Evolutionary conservation across 1,139 yeast genomes (phyloP).

Genomic region (Pneumocystis murina): DNA sequence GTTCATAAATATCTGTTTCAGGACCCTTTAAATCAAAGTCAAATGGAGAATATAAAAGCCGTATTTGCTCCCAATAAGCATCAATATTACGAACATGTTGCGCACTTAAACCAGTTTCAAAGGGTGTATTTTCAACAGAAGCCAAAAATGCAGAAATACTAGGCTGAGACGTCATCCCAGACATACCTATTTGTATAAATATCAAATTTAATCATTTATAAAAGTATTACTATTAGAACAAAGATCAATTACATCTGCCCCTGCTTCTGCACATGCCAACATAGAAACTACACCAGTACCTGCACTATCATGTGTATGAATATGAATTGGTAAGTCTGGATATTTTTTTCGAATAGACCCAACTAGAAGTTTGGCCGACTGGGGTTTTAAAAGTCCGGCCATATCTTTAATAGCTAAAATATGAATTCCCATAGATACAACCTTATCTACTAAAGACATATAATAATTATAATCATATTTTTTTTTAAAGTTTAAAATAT

Average conservation of each 20-base stretch:
- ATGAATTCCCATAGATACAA: conserved; percentile 91
- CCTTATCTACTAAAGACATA: conserved; percentile 61
- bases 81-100: conserved; percentile 67
- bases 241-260: conserved; percentile 96
- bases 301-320: conserved; percentile 97
- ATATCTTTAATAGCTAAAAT: conserved; percentile 94
- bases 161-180: conserved; percentile 98
- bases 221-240: conserved; percentile 47
- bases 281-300: conserved; percentile 98
- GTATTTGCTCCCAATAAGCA: conserved; percentile 96
- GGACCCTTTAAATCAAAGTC: conserved; percentile 99
- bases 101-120: conserved; percentile 58
- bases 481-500: conserved; percentile 87
- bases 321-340: conserved; percentile 92
- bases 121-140: conserved; percentile 64
- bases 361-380: conserved; percentile 71
- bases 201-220: conserved; percentile 17
- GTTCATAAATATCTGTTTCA: conserved; percentile 95
- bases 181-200: conserved; percentile 37
- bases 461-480: conserved; percentile 89
- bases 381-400: conserved; percentile 98
- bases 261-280: conserved; percentile 87
- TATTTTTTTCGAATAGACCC: conserved; percentile 69
- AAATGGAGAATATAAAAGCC: conserved; percentile 87
- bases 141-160: conserved; percentile 86